Base-by-base conservation (phyloP, 2,329 filamentous ascomycete species). In the Orbilia javanica region DNA sequence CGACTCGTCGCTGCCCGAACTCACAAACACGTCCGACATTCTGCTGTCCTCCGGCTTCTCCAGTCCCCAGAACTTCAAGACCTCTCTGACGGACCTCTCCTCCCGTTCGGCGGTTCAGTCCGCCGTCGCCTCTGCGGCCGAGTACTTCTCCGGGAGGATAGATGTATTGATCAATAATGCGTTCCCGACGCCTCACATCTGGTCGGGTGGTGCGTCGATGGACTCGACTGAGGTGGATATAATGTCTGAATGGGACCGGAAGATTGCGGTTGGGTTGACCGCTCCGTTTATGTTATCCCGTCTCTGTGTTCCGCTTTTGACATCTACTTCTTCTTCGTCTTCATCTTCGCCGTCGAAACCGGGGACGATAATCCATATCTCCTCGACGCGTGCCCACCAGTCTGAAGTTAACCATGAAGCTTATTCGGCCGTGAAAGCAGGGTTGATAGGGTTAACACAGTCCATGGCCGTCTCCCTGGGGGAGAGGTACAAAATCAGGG, bases 371-470 rank as follows among this genome's bases (percentile, higher is more conserved):
- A 84, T 88, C 68, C 85, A 87, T 80, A 84, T 88, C 36, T 86
- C 86, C 0, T 87, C 86, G 0, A 88, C 87, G 5, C 84, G 87
- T 27, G 87, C 86, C 0, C 82, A 85, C 53, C 86, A 87, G 83
- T 84, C 85, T 44, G 87, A 88, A 81, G 81, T 84, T 0, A 83
- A 87, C 67, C 86, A 86, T 71, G 87, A 88, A 81, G 85, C 84
- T 0, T 88, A 88, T 71, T 85, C 86, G 1, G 83, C 86, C 0
- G 86, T 85, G 0, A 88, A 88, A 82, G 87, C 86, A 1, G 86
- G 86, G 0, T 81, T 88, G 25, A 81, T 88, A 7, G 87, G 87
- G 0, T 80, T 88, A 29, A 86, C 85, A 62, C 86, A 87, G 79
- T 84, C 8, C 85, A 88, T 85, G 84, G 86, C 10, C 84, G 86